phyloP scores from a whole-genome alignment of 169 alveolate species.

The Ophryocystis elektroscirrha region DNA sequence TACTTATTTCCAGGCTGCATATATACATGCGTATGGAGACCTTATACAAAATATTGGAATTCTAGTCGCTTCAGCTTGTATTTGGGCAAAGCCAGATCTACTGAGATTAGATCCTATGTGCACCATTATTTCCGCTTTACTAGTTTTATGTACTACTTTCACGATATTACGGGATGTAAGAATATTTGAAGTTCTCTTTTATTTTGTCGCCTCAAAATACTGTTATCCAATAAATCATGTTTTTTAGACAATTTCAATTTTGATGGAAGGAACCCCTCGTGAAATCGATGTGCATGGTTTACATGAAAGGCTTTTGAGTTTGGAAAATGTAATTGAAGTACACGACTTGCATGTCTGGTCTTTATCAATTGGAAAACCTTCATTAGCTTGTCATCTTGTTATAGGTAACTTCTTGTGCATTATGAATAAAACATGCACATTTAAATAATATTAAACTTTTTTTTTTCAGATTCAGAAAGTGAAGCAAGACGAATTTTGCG shows the following conservation, averaged over 20 bases:
- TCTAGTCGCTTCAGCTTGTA: conserved; percentile 61
- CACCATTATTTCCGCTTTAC: conserved; percentile 65
- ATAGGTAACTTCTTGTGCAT: conserved; percentile 9
- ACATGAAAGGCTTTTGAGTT: conserved; percentile 36
- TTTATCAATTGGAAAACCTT: conserved; percentile 61
- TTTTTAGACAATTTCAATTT: conserved; percentile 30
- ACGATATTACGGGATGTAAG: not conserved
- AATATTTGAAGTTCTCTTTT: not conserved
- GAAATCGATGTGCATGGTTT: conserved; percentile 51
- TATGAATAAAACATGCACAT: not conserved
- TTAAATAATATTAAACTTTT: not conserved
- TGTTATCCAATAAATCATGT: not conserved
- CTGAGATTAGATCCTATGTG: conserved; percentile 77
- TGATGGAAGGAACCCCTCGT: conserved; percentile 80
- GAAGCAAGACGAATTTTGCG: conserved; percentile 30
- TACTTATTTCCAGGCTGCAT: conserved; percentile 68
- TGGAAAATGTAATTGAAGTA: conserved; percentile 63
- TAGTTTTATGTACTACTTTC: conserved; percentile 67
- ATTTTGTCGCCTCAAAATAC: not conserved
- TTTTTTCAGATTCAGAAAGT: conserved; percentile 7
- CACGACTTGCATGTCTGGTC: conserved; percentile 92
- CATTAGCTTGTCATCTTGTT: conserved; percentile 67
- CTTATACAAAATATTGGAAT: conserved; percentile 72
- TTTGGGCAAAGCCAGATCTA: conserved; percentile 50
- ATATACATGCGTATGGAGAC: conserved; percentile 76